Conservation (phyloP, 495 filamentous ascomycete species). For the Oidiodendron maius region DNA sequence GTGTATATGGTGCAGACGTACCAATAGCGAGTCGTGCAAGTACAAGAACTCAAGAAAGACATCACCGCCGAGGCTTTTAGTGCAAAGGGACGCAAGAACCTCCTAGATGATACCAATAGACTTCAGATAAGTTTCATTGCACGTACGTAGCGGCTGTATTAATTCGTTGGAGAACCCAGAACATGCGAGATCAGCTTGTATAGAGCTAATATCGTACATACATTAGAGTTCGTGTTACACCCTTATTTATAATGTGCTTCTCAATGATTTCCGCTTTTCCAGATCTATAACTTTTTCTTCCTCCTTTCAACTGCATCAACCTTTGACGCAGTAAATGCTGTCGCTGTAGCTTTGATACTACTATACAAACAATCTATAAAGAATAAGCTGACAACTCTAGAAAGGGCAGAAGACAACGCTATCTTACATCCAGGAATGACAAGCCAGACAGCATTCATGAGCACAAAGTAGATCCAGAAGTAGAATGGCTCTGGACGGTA, state of each 20-base stretch:
- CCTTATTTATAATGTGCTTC: background rate
- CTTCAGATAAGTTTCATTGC: background rate
- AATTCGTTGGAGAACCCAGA: too few species aligned
- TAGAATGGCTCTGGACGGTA: conserved; percentile 48
- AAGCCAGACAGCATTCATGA: conserved; percentile 54
- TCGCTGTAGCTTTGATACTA: conserved; percentile 7
- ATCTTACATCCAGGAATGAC: conserved; percentile 46
- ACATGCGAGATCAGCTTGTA: too few species aligned
- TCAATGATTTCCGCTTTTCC: background rate
- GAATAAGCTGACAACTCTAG: background rate
- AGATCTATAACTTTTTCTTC: conserved; percentile 6
- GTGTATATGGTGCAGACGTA: too few species aligned
- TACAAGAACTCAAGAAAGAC: background rate
- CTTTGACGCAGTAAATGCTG: conserved; percentile 10
- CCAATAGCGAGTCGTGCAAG: too few species aligned
- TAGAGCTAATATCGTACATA: too few species aligned
- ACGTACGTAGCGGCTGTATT: too few species aligned
- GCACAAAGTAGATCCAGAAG: conserved; percentile 50
- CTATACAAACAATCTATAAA: conserved; percentile 12
- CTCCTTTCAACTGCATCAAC: background rate
- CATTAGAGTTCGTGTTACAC: too few species aligned
- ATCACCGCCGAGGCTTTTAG: background rate
- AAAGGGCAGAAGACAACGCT: background rate
- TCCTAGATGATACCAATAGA: background rate
- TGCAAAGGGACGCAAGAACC: background rate